Base-by-base conservation (phyloP, 176 grass and related monocot genomes). In the Eleusine indica region DNA sequence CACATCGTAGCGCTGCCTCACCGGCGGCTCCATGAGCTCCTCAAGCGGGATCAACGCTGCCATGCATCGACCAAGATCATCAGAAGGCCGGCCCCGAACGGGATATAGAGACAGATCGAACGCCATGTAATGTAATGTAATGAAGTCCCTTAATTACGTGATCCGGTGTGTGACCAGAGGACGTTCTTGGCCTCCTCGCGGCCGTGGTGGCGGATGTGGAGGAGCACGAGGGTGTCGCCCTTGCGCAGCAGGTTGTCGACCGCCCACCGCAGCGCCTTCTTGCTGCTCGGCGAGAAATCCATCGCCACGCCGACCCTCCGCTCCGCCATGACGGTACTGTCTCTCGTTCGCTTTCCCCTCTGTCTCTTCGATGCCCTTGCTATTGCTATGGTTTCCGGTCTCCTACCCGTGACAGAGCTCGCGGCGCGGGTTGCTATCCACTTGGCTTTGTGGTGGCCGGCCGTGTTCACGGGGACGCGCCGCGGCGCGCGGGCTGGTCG, bases 281-380 rank as follows among this genome's bases (percentile, higher is more conserved):
- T 97, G 94, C 94, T 97, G 87, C 94, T 97, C 21, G 68, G 29
- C 60, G 94, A 97, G 89, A 94, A 92, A 70, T 94, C 91, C 91
- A 94, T 87, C 42, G 91, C 89, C 66, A 94, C 84, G 66, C 91
- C 94, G 76, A 94, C 87, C 90, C 77, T 82, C 57, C 91, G 84
- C 61, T 86, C 77, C 65, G 75, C 78, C 83, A 85, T 89, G 35
- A 53, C 58, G 15, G 58, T 35, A 46, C 61, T 35, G 32, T 35
- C 32, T 37, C 14, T 73, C 70, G 21, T 49, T 14, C n/a, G 12
- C 21, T 17, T 43, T 15, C 22, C 39, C 14, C 60, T 16, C 17
- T 52, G 14, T 17, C 49, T 21, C 57, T 51, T 44, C 41, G 6
- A 18, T 17, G 57, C 9, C 6, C 19, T 60, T 3, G 51, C 15